These are phyloP conservation scores for Dianthus caryophyllus DNA, from an alignment of 148 eudicot genomes.

Conservation along the genomic window DNA sequence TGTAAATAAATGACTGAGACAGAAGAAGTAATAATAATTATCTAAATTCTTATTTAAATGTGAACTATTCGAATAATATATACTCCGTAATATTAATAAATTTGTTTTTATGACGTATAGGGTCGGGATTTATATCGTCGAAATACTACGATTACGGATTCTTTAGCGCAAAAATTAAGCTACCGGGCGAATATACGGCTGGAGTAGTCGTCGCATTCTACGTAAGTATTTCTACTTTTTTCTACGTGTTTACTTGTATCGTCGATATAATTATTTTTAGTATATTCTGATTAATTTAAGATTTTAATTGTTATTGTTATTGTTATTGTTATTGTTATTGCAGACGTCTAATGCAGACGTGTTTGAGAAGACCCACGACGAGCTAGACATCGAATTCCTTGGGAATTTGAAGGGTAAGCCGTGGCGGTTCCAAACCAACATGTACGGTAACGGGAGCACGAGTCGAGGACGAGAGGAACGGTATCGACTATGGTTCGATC, in stretches of 20 bases:
- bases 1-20: too few relatives aligned
- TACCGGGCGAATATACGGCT: conserved; percentile 68
- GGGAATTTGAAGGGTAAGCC: conserved; percentile 61
- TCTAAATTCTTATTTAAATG: too few relatives aligned
- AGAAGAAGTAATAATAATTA: too few relatives aligned
- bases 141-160: conserved; percentile 79
- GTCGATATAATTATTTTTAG: neutral
- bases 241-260: neutral
- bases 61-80: neutral
- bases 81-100: neutral
- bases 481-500: conserved; percentile 70
- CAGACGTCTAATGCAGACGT: conserved; percentile 72
- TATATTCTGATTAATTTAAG: neutral
- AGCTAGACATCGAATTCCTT: conserved; percentile 66
- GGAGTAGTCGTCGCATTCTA: conserved; percentile 86
- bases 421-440: conserved; percentile 73
- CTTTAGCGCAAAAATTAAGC: conserved; percentile 73
- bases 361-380: conserved; percentile 60
- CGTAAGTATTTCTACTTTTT: conserved; percentile 32
- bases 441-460: conserved; percentile 75
- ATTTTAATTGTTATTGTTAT: neutral
- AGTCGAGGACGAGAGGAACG: conserved; percentile 70
- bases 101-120: conserved; percentile 22
- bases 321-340: neutral
- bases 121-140: conserved; percentile 81